Evolutionary conservation across 139 green algal genomes (phyloP), one percentile per base, ranked within the genome.

Genomic region (Chlorella sp.): DNA sequence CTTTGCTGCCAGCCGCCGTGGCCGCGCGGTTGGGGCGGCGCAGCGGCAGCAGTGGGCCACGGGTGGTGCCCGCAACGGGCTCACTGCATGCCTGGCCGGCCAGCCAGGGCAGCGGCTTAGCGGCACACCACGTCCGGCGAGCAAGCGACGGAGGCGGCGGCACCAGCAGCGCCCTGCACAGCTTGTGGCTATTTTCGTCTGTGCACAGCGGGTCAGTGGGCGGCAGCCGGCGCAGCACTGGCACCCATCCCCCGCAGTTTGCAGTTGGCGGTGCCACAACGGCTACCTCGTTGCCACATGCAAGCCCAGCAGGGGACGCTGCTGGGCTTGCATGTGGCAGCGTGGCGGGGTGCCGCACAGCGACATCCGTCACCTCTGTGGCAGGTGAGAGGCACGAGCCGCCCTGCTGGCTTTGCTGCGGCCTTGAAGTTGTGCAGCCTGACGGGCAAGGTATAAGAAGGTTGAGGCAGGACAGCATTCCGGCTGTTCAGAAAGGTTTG

Each of bases 61-160:
- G 51, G 2, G 51, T 60, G 2, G 51, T 15, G 15, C 51, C 51
- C 13, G 51, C 51, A 60, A 21, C 51, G 2, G 51, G 51, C 51
- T 60, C 51, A 23, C 51, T 60, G 51, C 51, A 60, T 70, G 74
- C 21, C 39, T 18, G 20, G 21, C 74, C 4, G 12, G 51, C 20
- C 0, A 38, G 20, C 34, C 25, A 20, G 4, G 26, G 2, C 13
- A 12, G 23, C 34, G 20, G 32, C 34, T 0, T 5, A 1, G 21
- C n/a, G 16, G 56, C 9, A 30, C 32, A 2, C 1, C 74, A 81
- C 34, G 21, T 25, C 7, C 60, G 74, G 28, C 21, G 17, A 7
- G 74, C 34, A 32, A 81, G 74, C 56, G 74, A 81, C 56, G 69
- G 74, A 56, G 74, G 74, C 55, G 55, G 38, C 9, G 25, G 74